Conservation (phyloP, 192 early-diverging fungal genomes). For the Backusella circina region DNA sequence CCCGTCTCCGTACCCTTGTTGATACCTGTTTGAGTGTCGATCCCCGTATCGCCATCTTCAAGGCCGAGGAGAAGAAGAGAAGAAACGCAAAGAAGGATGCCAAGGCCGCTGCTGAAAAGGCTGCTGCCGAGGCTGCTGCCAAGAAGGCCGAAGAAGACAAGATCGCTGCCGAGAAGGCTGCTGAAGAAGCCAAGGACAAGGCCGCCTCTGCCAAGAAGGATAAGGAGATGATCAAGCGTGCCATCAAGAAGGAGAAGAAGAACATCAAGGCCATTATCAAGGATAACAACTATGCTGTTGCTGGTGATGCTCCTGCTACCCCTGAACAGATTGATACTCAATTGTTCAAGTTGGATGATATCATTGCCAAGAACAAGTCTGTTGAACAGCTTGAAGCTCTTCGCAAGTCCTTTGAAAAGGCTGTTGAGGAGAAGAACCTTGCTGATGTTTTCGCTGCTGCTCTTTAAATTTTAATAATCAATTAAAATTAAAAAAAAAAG, state of each 20-base stretch:
- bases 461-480: neutral
- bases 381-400: slow-evolving; percentile 51
- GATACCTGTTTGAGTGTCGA: slow-evolving; percentile 75
- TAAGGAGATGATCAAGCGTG: slow-evolving; percentile 85
- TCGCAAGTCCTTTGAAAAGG: slow-evolving; percentile 58
- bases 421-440: slow-evolving; percentile 59
- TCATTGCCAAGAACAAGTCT: slow-evolving; percentile 65
- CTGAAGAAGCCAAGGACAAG: slow-evolving; percentile 57
- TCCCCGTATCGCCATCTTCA: slow-evolving; percentile 88
- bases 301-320: slow-evolving; percentile 47
- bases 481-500: neutral
- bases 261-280: slow-evolving; percentile 74
- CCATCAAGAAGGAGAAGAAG: slow-evolving; percentile 90
- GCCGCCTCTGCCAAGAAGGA: slow-evolving; percentile 75
- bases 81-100: slow-evolving; percentile 90
- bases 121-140: slow-evolving; percentile 50
- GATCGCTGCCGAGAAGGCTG: slow-evolving; percentile 45
- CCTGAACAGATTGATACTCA: slow-evolving; percentile 63
- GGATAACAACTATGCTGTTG: slow-evolving; percentile 77
- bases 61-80: slow-evolving; percentile 84
- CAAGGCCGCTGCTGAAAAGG: slow-evolving; percentile 70
- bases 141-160: slow-evolving; percentile 47
- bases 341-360: slow-evolving; percentile 74
- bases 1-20: slow-evolving; percentile 80
- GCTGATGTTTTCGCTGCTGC: slow-evolving; percentile 54